A percentile compares a stretch with the other conserved stretches of the same genome.
Evolutionary conservation across 495 filamentous ascomycete species (phyloP).

Genomic region (Aspergillus avenaceus): DNA sequence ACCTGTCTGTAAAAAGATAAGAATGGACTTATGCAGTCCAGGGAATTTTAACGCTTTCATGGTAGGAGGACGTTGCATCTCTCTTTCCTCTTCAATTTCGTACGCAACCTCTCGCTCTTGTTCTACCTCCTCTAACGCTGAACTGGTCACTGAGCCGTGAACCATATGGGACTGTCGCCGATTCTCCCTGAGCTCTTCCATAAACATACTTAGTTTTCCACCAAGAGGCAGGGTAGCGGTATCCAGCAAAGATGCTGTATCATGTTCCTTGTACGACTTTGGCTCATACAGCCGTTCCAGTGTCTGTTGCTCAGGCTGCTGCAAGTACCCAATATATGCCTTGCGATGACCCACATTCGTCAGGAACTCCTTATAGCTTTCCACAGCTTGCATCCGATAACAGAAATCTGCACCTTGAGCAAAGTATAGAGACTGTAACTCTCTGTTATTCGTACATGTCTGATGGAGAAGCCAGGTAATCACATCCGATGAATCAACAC

Average conservation of each 20-base stretch:
- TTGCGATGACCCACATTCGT: slow-evolving; percentile 22
- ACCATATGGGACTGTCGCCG: neutral
- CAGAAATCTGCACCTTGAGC: slow-evolving; percentile 58
- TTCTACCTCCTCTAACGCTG: slow-evolving; percentile 51
- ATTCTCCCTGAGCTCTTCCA: slow-evolving; percentile 23
- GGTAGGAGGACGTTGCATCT: slow-evolving; percentile 31
- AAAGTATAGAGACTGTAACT: slow-evolving; percentile 51
- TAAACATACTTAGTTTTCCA: slow-evolving; percentile 14
- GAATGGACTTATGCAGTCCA: slow-evolving; percentile 32
- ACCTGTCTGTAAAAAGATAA: slow-evolving; percentile 35
- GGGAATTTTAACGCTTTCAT: slow-evolving; percentile 31
- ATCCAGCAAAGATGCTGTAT: neutral
- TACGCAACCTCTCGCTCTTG: slow-evolving; percentile 38
- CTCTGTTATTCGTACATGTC: slow-evolving; percentile 52
- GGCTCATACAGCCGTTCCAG: slow-evolving; percentile 43
- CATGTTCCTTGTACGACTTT: slow-evolving; percentile 10
- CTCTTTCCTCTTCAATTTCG: slow-evolving; percentile 30
- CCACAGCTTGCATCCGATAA: slow-evolving; percentile 20
- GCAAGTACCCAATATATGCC: slow-evolving; percentile 32
- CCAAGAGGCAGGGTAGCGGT: neutral
- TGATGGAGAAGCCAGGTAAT: slow-evolving; percentile 58
- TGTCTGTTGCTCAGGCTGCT: slow-evolving; percentile 38
- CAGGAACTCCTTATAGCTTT: slow-evolving; percentile 26
- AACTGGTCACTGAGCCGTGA: slow-evolving; percentile 8
- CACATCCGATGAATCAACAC: slow-evolving; percentile 45